phyloP scores from a whole-genome alignment of 257 asterid species.

The Ligustrum vulgare region DNA sequence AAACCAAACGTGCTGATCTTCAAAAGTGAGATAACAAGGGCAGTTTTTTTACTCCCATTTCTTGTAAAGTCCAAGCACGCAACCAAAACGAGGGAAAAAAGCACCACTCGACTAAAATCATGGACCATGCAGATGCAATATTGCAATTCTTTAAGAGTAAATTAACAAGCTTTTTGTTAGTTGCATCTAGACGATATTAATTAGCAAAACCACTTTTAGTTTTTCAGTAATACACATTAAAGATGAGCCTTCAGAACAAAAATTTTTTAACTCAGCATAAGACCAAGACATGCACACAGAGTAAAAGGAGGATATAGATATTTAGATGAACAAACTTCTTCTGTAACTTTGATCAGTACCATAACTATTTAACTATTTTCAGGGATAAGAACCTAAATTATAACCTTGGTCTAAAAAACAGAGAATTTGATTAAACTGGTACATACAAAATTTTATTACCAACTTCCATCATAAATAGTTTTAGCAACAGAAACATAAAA shows the following conservation, averaged over 20 bases:
- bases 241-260: not conserved
- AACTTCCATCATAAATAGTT: not conserved
- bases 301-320: not conserved
- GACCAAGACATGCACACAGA: not conserved
- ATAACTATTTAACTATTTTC: not conserved
- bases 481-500: not conserved
- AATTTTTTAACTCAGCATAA: not conserved
- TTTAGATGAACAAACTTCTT: not conserved
- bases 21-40: slow-evolving; percentile 1
- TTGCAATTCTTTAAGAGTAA: too few species aligned
- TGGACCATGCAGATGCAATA: too few species aligned
- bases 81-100: not conserved
- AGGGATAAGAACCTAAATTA: not conserved
- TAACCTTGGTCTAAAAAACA: not conserved
- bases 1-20: slow-evolving; percentile 6
- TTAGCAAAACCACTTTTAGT: too few species aligned
- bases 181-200: too few species aligned
- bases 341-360: not conserved
- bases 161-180: too few species aligned
- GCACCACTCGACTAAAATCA: not conserved
- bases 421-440: not conserved
- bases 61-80: not conserved
- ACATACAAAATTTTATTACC: not conserved
- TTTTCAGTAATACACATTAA: not conserved
- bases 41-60: not conserved